Evolutionary conservation across 805 yeast species (phyloP).

Genomic region (Barnettozyma botsteinii): DNA sequence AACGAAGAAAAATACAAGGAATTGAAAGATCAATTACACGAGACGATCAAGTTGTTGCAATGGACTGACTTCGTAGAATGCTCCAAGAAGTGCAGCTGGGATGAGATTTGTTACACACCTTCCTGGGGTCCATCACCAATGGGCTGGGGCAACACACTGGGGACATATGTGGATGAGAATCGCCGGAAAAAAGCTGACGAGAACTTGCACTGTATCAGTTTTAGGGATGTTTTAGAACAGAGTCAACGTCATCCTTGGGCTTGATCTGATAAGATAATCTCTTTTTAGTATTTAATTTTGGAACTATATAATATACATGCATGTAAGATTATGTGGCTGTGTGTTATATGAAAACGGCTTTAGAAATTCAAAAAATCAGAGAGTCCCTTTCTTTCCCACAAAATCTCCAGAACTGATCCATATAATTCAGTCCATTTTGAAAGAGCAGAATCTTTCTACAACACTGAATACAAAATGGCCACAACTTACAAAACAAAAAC

Average conservation of each 20-base stretch:
- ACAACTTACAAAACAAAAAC: slow-evolving; percentile 16
- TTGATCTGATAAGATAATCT: too few relatives aligned
- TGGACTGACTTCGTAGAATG: slow-evolving; percentile 6
- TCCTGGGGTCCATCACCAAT: slow-evolving; percentile 57
- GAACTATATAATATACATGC: too few relatives aligned
- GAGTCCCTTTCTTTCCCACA: background rate
- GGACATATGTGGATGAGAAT: slow-evolving; percentile 17
- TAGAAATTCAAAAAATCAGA: too few relatives aligned
- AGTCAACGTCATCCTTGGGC: too few relatives aligned
- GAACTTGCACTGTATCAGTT: slow-evolving; percentile 17
- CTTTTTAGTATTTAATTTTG: too few relatives aligned
- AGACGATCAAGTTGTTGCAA: background rate
- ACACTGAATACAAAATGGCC: background rate
- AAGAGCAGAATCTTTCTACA: too few relatives aligned
- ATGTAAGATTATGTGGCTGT: slow-evolving; percentile 1
- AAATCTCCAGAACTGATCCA: too few relatives aligned
- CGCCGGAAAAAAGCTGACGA: slow-evolving; percentile 24
- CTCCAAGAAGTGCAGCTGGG: slow-evolving; percentile 32
- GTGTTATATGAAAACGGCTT: background rate
- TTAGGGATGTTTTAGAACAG: slow-evolving; percentile 1
- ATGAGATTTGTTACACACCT: slow-evolving; percentile 51
- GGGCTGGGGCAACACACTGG: slow-evolving; percentile 33
- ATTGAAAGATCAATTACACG: background rate
- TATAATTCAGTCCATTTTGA: too few relatives aligned
- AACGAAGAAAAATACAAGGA: background rate